Percentiles rank a stretch among this genome's conserved stretches.
phyloP scores from a whole-genome alignment of 2,329 filamentous ascomycete genomes.

The Claviceps sorghi region DNA sequence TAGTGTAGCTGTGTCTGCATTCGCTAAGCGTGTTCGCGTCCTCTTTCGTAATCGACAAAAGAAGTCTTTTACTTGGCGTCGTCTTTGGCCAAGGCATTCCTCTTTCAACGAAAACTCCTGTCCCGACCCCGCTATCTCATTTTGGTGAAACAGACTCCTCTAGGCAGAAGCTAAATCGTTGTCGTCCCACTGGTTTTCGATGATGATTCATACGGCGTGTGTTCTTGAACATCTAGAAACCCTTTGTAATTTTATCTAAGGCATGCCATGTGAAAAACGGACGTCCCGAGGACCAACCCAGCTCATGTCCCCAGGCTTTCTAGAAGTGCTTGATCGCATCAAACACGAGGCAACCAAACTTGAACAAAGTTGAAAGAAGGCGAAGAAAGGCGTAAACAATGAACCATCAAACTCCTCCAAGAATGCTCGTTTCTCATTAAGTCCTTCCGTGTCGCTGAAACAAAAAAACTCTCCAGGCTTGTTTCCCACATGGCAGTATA shows the following conservation, averaged over 20 bases:
- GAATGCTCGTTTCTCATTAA: constrained; percentile 10
- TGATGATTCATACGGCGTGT: background rate
- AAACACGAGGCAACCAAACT: background rate
- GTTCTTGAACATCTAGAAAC: background rate
- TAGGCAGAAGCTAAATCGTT: no score
- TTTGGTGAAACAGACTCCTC: background rate
- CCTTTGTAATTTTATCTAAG: background rate
- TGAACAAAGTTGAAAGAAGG: background rate
- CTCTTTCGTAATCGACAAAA: background rate
- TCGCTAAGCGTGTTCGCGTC: background rate
- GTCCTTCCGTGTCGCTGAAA: constrained; percentile 5
- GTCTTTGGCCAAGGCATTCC: background rate
- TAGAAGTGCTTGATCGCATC: background rate
- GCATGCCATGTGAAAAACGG: constrained; percentile 1
- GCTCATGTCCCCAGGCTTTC: constrained; percentile 3
- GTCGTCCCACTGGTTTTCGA: background rate
- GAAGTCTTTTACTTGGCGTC: background rate
- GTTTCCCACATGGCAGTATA: background rate
- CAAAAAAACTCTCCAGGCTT: background rate
- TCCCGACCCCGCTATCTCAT: background rate
- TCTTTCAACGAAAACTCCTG: background rate
- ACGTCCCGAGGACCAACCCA: constrained; percentile 2
- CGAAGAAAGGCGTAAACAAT: background rate
- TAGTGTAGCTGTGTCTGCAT: background rate
- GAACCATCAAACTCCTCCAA: constrained; percentile 11